Evolutionary conservation across 208 protist species (phyloP).

Genomic region (Leishmania amazonensis): DNA sequence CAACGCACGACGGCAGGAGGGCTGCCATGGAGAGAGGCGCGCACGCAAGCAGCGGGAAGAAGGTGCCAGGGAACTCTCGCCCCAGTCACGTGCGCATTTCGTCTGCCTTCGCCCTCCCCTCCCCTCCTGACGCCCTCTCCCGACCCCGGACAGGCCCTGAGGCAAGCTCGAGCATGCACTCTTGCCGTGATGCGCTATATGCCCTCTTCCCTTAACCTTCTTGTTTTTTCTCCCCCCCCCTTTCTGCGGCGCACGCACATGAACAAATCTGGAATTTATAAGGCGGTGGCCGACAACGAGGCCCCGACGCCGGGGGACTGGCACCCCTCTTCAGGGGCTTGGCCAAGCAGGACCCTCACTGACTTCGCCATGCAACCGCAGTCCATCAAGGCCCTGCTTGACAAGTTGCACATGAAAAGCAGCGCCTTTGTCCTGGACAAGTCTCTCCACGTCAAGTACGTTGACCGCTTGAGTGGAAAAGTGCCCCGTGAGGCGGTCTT

Average conservation of each 20-base stretch:
- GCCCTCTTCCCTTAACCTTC: not conserved
- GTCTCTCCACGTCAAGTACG: conserved; percentile 52
- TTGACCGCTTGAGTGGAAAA: conserved; percentile 65
- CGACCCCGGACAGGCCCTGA: not conserved
- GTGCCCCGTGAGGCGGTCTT: conserved; percentile 63
- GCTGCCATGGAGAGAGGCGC: not conserved
- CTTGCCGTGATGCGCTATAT: not conserved
- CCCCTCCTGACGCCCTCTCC: no score
- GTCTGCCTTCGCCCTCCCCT: no score
- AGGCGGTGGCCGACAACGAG: conserved; percentile 46
- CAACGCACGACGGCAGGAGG: not conserved
- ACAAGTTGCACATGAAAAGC: conserved; percentile 32
- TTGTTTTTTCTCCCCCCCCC: no score
- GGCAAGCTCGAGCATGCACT: not conserved
- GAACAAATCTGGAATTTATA: conserved; percentile 51
- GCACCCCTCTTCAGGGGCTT: conserved; percentile 61
- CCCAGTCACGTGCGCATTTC: not conserved
- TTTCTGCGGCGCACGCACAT: conserved; percentile 11
- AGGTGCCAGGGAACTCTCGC: not conserved
- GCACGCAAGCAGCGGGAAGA: not conserved
- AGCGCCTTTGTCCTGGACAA: conserved; percentile 62
- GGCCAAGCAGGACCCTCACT: conserved; percentile 47
- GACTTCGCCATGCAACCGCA: conserved; percentile 47
- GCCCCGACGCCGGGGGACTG: conserved; percentile 44
- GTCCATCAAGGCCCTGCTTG: conserved; percentile 46